Percentiles rank a stretch among this genome's conserved stretches.
Conservation (phyloP, 2,329 filamentous ascomycete genomes). For the Alternaria sp. region DNA sequence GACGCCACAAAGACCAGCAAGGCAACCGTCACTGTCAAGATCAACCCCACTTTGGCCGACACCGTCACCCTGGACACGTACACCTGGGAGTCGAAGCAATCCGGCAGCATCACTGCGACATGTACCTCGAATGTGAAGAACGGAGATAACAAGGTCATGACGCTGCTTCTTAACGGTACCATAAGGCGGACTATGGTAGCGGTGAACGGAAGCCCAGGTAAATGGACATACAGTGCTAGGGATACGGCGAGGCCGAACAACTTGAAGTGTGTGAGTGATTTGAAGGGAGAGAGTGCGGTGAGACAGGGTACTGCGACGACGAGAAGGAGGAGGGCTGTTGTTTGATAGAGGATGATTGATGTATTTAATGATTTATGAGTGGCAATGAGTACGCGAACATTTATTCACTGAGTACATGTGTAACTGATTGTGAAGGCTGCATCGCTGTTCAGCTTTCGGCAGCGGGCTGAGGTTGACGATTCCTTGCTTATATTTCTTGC, state of each 20-base stretch:
- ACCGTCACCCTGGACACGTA: constrained; percentile 43
- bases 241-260: constrained; percentile 38
- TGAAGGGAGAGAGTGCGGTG: constrained; percentile 30
- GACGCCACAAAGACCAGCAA: constrained; percentile 29
- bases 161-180: constrained; percentile 34
- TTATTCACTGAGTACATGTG: accelerated
- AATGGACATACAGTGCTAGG: constrained; percentile 34
- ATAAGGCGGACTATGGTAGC: constrained; percentile 30
- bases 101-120: constrained; percentile 40
- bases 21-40: constrained; percentile 37
- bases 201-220: constrained; percentile 27
- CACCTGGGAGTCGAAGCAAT: constrained; percentile 38
- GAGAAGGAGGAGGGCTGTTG: constrained; percentile 21
- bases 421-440: not conserved
- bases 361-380: not conserved
- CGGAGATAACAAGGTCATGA: constrained; percentile 38
- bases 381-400: not conserved
- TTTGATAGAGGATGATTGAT: not conserved
- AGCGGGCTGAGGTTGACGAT: not conserved
- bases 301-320: constrained; percentile 28
- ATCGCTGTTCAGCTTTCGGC: not conserved
- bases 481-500: not conserved
- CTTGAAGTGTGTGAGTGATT: constrained; percentile 34
- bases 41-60: constrained; percentile 33
- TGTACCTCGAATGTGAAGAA: constrained; percentile 47